Evolutionary conservation across 176 grass and related monocot genomes (phyloP).

Genomic region (Triticum urartu): DNA sequence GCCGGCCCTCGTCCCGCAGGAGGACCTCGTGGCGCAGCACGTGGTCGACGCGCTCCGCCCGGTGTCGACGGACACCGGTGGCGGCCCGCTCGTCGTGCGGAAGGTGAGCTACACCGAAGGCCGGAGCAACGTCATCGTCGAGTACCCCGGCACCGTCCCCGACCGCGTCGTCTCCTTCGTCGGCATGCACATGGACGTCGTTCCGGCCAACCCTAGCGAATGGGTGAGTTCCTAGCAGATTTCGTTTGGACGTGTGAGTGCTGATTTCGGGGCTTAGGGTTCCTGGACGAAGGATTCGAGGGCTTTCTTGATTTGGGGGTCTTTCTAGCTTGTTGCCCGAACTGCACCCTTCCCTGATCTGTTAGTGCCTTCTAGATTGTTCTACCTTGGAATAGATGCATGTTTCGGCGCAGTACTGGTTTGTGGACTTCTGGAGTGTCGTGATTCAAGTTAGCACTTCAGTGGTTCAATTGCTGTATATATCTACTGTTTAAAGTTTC

Average conservation of each 20-base stretch:
- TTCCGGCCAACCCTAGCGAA: constrained; percentile 65
- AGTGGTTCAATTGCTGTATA: neutral
- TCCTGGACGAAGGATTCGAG: neutral
- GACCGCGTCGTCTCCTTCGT: constrained; percentile 75
- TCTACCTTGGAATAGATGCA: neutral
- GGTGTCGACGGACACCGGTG: constrained; percentile 61
- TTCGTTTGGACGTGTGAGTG: neutral
- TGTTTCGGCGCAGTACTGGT: constrained; percentile 2
- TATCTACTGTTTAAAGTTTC: neutral
- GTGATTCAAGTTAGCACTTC: neutral
- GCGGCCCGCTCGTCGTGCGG: constrained; percentile 71
- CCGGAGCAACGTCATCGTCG: constrained; percentile 82
- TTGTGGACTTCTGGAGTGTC: neutral
- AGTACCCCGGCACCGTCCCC: constrained; percentile 75
- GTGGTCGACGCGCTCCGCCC: constrained; percentile 67
- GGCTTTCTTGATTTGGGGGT: constrained; percentile 4
- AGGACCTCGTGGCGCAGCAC: constrained; percentile 82
- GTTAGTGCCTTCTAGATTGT: neutral
- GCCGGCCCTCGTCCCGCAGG: constrained; percentile 55
- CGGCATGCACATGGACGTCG: constrained; percentile 98
- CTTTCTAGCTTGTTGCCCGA: neutral
- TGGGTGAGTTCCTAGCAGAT: constrained; percentile 47
- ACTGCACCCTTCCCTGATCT: neutral
- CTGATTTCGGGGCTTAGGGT: neutral
- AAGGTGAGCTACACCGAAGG: constrained; percentile 58